These are phyloP conservation scores for Monilinia fructicola DNA, from an alignment of 2,329 filamentous ascomycete species.

Conservation along the genomic window DNA sequence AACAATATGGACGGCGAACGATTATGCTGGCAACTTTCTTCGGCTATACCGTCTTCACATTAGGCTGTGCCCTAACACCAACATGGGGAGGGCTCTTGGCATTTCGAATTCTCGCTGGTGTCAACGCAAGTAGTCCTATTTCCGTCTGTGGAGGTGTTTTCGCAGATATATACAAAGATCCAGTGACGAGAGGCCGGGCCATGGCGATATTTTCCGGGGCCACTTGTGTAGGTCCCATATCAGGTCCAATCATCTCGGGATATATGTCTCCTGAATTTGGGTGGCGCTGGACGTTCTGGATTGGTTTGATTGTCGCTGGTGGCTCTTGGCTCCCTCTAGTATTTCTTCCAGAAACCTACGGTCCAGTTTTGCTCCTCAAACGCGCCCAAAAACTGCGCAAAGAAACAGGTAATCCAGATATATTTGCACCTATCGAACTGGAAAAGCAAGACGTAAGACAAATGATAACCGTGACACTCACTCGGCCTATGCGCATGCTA, in stretches of 20 bases:
- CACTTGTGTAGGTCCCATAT: constrained; percentile 62
- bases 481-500: constrained; percentile 60
- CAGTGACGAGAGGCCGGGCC: constrained; percentile 55
- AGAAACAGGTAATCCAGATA: constrained; percentile 53
- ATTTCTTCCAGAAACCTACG: constrained; percentile 65
- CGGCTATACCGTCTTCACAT: constrained; percentile 64
- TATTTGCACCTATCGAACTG: constrained; percentile 64
- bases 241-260: constrained; percentile 61
- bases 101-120: constrained; percentile 60
- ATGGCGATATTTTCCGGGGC: constrained; percentile 65
- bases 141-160: constrained; percentile 63
- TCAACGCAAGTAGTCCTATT: constrained; percentile 59
- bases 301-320: constrained; percentile 63
- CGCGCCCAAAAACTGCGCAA: constrained; percentile 59
- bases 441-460: constrained; percentile 53
- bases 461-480: constrained; percentile 56
- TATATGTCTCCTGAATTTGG: constrained; percentile 55
- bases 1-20: constrained; percentile 61
- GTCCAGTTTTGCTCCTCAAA: constrained; percentile 57
- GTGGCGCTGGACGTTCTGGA: constrained; percentile 65
- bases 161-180: constrained; percentile 63
- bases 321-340: constrained; percentile 57
- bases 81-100: constrained; percentile 64
- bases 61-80: constrained; percentile 61
- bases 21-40: constrained; percentile 64